Evolutionary conservation across 495 filamentous ascomycete species (phyloP).

Genomic region (Lophiotrema nucula): DNA sequence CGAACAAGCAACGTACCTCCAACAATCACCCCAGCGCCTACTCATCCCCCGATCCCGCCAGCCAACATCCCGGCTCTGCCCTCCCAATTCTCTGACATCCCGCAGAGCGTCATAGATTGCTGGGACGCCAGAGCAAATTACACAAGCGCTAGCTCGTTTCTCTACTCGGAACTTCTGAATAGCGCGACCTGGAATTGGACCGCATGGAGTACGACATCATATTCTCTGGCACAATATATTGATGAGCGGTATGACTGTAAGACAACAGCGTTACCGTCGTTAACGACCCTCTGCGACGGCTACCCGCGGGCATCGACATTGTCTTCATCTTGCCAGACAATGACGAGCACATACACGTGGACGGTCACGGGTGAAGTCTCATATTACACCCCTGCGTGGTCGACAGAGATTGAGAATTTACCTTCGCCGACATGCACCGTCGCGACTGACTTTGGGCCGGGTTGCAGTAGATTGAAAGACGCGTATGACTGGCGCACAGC

Average conservation of each 20-base stretch:
- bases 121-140: neutral
- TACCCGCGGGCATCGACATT: neutral
- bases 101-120: neutral
- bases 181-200: neutral
- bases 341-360: neutral
- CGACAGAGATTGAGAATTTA: neutral
- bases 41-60: neutral
- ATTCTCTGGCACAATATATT: neutral
- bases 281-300: neutral
- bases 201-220: neutral
- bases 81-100: slow-evolving; percentile 3
- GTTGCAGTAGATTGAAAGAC: neutral
- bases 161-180: neutral
- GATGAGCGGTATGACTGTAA: neutral
- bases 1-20: neutral
- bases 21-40: neutral
- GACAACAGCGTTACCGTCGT: neutral
- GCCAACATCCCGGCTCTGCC: neutral
- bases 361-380: neutral
- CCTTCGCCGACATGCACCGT: neutral
- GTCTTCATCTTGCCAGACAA: neutral
- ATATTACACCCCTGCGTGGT: neutral
- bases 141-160: neutral
- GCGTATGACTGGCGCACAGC: neutral
- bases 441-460: neutral